Conservation (phyloP, 352 stramenopile species). For the Detonula confervacea region DNA sequence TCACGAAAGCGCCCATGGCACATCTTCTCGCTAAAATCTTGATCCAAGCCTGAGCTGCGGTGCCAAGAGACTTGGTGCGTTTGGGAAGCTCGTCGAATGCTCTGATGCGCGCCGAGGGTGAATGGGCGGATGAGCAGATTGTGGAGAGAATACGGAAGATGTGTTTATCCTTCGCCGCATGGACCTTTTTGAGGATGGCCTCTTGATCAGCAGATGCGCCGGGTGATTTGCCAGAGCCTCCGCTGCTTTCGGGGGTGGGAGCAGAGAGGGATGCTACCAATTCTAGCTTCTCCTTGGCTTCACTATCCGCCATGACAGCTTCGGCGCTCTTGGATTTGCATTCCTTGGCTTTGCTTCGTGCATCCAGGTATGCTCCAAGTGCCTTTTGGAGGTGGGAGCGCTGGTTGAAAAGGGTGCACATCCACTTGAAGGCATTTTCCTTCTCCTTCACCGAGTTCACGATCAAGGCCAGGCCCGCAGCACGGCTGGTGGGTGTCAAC, state of each 20-base stretch:
- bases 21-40: constrained; percentile 62
- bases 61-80: constrained; percentile 63
- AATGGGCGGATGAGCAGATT: constrained; percentile 69
- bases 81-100: constrained; percentile 82
- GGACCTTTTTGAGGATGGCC: constrained; percentile 71
- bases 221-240: constrained; percentile 6
- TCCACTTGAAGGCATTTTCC: constrained; percentile 59
- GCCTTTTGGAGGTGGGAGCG: constrained; percentile 62
- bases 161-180: constrained; percentile 77
- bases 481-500: constrained; percentile 62
- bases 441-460: constrained; percentile 62
- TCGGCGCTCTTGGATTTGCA: constrained; percentile 56
- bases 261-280: constrained; percentile 54
- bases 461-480: constrained; percentile 76
- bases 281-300: constrained; percentile 75
- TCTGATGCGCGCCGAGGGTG: constrained; percentile 45
- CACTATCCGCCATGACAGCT: constrained; percentile 60
- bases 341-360: constrained; percentile 50
- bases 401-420: constrained; percentile 57
- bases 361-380: constrained; percentile 67
- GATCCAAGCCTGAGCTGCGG: constrained; percentile 43
- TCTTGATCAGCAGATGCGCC: constrained; percentile 37
- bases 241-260: constrained; percentile 22
- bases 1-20: constrained; percentile 78
- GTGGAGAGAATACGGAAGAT: constrained; percentile 80